Conservation (phyloP, 2,329 filamentous ascomycete genomes). For the Aspergillus sp. region DNA sequence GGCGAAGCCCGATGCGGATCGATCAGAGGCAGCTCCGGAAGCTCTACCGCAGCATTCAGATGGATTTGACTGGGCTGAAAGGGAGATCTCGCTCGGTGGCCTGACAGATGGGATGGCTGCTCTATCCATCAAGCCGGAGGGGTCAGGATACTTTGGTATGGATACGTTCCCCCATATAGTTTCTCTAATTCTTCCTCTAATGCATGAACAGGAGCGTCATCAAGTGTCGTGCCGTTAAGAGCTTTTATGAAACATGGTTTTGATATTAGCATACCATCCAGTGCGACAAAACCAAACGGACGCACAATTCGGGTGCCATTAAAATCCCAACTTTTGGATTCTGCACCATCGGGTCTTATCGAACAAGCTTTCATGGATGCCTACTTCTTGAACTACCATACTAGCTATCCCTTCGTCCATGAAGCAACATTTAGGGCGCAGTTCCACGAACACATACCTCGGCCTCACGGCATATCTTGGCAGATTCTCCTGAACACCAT, state of each 20-base stretch:
- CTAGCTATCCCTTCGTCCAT: slow-evolving; percentile 41
- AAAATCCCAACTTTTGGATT: slow-evolving; percentile 31
- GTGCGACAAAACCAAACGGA: slow-evolving; percentile 16
- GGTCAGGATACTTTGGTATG: slow-evolving; percentile 32
- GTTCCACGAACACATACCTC: slow-evolving; percentile 37
- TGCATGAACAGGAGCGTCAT: slow-evolving; percentile 24
- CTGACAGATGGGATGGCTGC: slow-evolving; percentile 36
- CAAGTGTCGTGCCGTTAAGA: slow-evolving; percentile 33
- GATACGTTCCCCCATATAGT: neutral
- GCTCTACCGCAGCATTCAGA: slow-evolving; percentile 32
- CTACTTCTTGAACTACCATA: slow-evolving; percentile 42
- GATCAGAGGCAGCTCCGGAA: slow-evolving; percentile 37
- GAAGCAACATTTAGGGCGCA: slow-evolving; percentile 42
- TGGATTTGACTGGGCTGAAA: slow-evolving; percentile 33
- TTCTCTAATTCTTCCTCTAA: neutral
- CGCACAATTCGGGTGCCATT: slow-evolving; percentile 23
- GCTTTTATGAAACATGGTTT: slow-evolving; percentile 33
- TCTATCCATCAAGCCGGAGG: slow-evolving; percentile 32
- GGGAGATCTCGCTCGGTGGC: slow-evolving; percentile 31
- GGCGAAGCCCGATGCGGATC: slow-evolving; percentile 26
- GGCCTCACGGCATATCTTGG: slow-evolving; percentile 37
- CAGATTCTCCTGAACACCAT: slow-evolving; percentile 41
- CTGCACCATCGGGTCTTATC: slow-evolving; percentile 30
- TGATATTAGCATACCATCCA: slow-evolving; percentile 29
- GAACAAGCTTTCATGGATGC: slow-evolving; percentile 38